These are phyloP conservation scores for Brassica juncea DNA, from an alignment of 345 rosid species.

Conservation along the genomic window DNA sequence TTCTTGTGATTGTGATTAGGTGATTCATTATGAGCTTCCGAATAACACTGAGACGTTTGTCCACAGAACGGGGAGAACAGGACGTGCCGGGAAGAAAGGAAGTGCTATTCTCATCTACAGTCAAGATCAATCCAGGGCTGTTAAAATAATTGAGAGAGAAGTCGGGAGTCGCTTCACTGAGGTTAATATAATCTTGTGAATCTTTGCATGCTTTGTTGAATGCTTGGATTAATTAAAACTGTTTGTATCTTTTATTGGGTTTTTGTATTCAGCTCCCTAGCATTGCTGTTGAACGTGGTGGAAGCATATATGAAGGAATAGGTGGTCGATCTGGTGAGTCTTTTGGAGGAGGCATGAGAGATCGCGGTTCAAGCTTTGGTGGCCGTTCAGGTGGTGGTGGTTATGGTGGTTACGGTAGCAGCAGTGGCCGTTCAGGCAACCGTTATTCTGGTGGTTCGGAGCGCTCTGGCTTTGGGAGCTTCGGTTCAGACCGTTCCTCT, in stretches of 20 bases:
- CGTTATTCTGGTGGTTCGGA: slow-evolving; percentile 37
- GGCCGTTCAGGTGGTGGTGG: slow-evolving; percentile 44
- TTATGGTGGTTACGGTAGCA: slow-evolving; percentile 43
- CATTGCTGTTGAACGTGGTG: slow-evolving; percentile 56
- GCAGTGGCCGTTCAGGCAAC: slow-evolving; percentile 43
- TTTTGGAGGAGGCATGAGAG: slow-evolving; percentile 56
- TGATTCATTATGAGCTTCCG: slow-evolving; percentile 93
- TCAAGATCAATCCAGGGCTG: slow-evolving; percentile 65
- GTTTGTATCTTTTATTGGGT: background rate
- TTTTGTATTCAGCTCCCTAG: slow-evolving; percentile 62
- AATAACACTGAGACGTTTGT: slow-evolving; percentile 88
- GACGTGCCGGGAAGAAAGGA: slow-evolving; percentile 99
- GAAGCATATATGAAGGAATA: slow-evolving; percentile 48
- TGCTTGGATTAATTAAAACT: slow-evolving; percentile 4
- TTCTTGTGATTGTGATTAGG: slow-evolving; percentile 39
- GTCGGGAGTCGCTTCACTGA: slow-evolving; percentile 84
- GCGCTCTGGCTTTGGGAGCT: slow-evolving; percentile 27
- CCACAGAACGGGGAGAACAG: slow-evolving; percentile 97
- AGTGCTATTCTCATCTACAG: slow-evolving; percentile 78
- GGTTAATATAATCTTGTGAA: slow-evolving; percentile 45
- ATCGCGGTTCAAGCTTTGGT: slow-evolving; percentile 47
- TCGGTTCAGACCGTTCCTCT: slow-evolving; percentile 43
- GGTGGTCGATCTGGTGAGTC: slow-evolving; percentile 44
- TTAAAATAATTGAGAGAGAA: slow-evolving; percentile 73
- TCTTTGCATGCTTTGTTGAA: background rate